Base-by-base conservation (phyloP, 768 basidiomycete genomes). In the Kwoniella pini region DNA sequence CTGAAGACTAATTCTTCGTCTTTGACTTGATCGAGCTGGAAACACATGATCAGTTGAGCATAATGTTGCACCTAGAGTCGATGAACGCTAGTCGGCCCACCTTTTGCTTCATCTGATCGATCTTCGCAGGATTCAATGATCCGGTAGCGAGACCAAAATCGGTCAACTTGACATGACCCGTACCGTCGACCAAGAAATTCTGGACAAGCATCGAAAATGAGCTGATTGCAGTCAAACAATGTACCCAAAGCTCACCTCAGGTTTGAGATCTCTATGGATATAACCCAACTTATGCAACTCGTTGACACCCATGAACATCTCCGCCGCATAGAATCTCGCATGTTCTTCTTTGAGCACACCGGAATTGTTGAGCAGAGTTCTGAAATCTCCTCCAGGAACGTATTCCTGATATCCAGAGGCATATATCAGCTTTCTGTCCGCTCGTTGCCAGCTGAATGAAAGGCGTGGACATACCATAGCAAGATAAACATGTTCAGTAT, bases 91-190 rank as follows among this genome's bases (percentile, higher is more conserved):
- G 27, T 11, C 21, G 27, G 68, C 80, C 17, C 62, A 91, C 91
- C 84, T 92, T 96, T 74, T 91, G 83, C 81, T 90, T 95, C 58
- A 98, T 81, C 0, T 91, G 93, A 74, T 97, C 95, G 65, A 99
- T 98, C 57, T 90, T 87, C 63, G 85, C 88, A 2, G 96, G 95
- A 77, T 93, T 97, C 50, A 99, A 81, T 3, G 94, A 91, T 19
- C 96, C 96, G 1, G 96, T 96, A 1, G 96, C 96, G 10, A 99
- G 83, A 27, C 96, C 96, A 77, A 99, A 99, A 79, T 99, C 96
- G 4, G 96, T 79, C 40, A 77, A 62, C 52, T 98, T 99, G 76
- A 99, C 95, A 73, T 99, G 96, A 1, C 96, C 96, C 7, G 88
- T 87, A 11, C 89, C 84, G 74, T 98, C 96, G 38, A 99, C 90